Evolutionary conservation across 495 filamentous ascomycete species (phyloP).

Genomic region (Hypoxylon crocopeplum): DNA sequence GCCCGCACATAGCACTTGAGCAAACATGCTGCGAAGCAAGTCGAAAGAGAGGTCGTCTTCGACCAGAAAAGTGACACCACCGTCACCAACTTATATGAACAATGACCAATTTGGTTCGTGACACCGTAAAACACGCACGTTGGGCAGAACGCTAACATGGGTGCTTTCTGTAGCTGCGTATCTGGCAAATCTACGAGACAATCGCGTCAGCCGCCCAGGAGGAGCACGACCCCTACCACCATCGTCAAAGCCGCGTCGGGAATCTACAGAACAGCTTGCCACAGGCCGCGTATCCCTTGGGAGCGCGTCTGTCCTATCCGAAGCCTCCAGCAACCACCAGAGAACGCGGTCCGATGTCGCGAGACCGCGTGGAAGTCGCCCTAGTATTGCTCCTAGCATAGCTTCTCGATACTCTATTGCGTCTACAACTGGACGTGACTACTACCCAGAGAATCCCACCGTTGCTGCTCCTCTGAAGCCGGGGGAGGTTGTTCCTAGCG

Average conservation of each 20-base stretch:
- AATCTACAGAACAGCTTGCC: conserved; percentile 35
- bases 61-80: conserved; percentile 69
- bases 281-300: conserved; percentile 45
- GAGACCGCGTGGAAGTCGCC: conserved; percentile 39
- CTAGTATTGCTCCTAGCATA: conserved; percentile 47
- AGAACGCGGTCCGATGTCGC: conserved; percentile 42
- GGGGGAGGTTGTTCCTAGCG: conserved; percentile 60
- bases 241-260: conserved; percentile 46
- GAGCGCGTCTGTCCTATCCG: conserved; percentile 48
- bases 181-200: conserved; percentile 79
- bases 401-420: conserved; percentile 50
- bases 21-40: conserved; percentile 37
- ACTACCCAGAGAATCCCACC: conserved; percentile 49
- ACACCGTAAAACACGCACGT: conserved; percentile 32
- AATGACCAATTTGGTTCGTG: conserved; percentile 83
- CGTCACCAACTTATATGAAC: conserved; percentile 82
- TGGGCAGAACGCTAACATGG: conserved; percentile 37
- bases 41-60: conserved; percentile 37
- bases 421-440: conserved; percentile 47
- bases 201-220: conserved; percentile 74
- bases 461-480: conserved; percentile 50
- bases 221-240: conserved; percentile 81
- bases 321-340: conserved; percentile 48
- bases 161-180: conserved; percentile 66
- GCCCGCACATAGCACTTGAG: conserved; percentile 1